These are phyloP conservation scores for Yamadazyma takamatsuzukensis DNA, from an alignment of 805 yeast species.

Conservation along the genomic window DNA sequence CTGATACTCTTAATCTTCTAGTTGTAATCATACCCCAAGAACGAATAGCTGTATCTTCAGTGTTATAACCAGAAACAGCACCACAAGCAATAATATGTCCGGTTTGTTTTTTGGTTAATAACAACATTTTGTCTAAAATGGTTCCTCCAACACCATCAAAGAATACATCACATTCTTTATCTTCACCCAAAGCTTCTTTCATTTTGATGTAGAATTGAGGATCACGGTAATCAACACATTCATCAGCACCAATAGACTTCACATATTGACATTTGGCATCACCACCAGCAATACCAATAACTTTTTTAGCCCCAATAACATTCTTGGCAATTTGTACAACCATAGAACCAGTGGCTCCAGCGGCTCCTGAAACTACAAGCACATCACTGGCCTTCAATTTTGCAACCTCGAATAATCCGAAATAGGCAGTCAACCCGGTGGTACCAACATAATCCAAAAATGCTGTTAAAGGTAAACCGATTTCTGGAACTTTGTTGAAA, in stretches of 20 bases:
- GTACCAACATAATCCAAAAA: constrained; percentile 24
- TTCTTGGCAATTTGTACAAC: constrained; percentile 29
- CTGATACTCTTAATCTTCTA: constrained; percentile 17
- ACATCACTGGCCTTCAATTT: constrained; percentile 17
- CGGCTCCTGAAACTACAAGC: constrained; percentile 28
- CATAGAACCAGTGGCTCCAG: constrained; percentile 32
- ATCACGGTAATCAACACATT: constrained; percentile 51
- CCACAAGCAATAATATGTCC: constrained; percentile 28
- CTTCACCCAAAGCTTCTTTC: constrained; percentile 23
- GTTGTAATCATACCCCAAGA: constrained; percentile 21
- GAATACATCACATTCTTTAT: constrained; percentile 36
- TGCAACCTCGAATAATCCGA: constrained; percentile 32
- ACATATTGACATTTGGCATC: constrained; percentile 51
- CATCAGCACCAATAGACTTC: constrained; percentile 52
- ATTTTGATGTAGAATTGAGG: constrained; percentile 14
- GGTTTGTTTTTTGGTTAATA: constrained; percentile 13
- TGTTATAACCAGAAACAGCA: constrained; percentile 32
- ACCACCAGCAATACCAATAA: constrained; percentile 31
- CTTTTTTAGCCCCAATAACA: constrained; percentile 22
- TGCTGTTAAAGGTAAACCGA: constrained; percentile 18
- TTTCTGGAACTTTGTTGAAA: constrained; percentile 14
- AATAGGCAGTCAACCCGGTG: constrained; percentile 30
- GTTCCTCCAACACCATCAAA: constrained; percentile 25
- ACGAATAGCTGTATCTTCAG: constrained; percentile 16
- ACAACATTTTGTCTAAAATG: constrained; percentile 15